Percentiles rank a stretch among this genome's conserved stretches.
Evolutionary conservation across 192 early-diverging fungal species (phyloP).

Genomic region (Rhizophagus clarus): DNA sequence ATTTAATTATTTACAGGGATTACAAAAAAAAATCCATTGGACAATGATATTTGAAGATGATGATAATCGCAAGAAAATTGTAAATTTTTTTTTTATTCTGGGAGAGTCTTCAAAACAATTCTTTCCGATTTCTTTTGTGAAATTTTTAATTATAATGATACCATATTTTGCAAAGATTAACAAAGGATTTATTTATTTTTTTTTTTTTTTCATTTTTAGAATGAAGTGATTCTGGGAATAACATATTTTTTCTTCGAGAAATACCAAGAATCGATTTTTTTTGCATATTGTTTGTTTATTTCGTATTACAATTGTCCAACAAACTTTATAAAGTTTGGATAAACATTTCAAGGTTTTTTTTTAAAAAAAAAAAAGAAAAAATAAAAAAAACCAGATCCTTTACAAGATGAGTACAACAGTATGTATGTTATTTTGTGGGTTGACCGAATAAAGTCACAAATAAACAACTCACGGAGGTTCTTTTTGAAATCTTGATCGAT

Average conservation of each 20-base stretch:
- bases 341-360: not conserved
- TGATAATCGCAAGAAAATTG: too few relatives aligned
- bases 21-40: too few relatives aligned
- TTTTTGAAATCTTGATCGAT: not conserved
- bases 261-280: not conserved
- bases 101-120: too few relatives aligned
- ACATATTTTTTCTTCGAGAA: not conserved
- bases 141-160: not conserved
- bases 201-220: not conserved
- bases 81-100: too few relatives aligned
- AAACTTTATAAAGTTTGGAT: not conserved
- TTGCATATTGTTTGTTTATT: not conserved
- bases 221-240: not conserved
- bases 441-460: too few relatives aligned
- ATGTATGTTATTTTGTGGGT: too few relatives aligned
- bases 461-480: not conserved
- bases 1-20: too few relatives aligned
- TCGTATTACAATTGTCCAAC: not conserved
- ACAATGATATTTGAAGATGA: too few relatives aligned
- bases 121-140: not conserved
- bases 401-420: too few relatives aligned
- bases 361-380: too few relatives aligned
- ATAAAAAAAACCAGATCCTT: not conserved
- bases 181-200: not conserved
- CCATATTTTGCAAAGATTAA: not conserved